These are phyloP conservation scores for Stygiomarasmius scandens DNA, from an alignment of 1,284 basidiomycete species.

Conservation along the genomic window DNA sequence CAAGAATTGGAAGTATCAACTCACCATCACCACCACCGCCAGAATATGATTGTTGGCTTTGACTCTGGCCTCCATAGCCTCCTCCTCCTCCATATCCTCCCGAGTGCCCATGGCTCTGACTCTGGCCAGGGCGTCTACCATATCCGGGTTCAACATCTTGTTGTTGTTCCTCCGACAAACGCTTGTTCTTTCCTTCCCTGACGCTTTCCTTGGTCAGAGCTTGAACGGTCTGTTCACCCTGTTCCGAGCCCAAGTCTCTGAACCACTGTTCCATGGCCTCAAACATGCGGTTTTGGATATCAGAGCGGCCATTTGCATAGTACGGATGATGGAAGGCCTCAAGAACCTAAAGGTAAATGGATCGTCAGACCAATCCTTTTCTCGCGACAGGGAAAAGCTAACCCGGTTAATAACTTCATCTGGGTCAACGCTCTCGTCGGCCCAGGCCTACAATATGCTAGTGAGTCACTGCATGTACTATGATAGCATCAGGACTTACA, in stretches of 20 bases:
- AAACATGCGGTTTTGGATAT: conserved; percentile 70
- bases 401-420: conserved; percentile 54
- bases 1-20: not conserved
- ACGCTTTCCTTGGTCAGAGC: conserved; percentile 55
- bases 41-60: not conserved
- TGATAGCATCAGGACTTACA: conserved; percentile 32
- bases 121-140: conserved; percentile 14
- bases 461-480: not conserved
- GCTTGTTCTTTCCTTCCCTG: conserved; percentile 40
- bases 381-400: conserved; percentile 9
- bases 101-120: conserved; percentile 22
- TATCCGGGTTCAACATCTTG: conserved; percentile 39
- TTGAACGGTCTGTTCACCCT: conserved; percentile 42
- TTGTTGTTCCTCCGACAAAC: conserved; percentile 36
- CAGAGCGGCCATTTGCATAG: conserved; percentile 56
- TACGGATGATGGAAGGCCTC: conserved; percentile 75
- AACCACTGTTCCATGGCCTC: conserved; percentile 62
- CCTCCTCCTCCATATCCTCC: not conserved
- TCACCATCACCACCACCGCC: not conserved
- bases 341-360: conserved; percentile 47
- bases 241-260: conserved; percentile 48
- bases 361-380: not conserved
- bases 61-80: not conserved
- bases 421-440: conserved; percentile 46
- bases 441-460: conserved; percentile 50